Base-by-base conservation (phyloP, 805 yeast genomes). In the Kuraishia borneana region DNA sequence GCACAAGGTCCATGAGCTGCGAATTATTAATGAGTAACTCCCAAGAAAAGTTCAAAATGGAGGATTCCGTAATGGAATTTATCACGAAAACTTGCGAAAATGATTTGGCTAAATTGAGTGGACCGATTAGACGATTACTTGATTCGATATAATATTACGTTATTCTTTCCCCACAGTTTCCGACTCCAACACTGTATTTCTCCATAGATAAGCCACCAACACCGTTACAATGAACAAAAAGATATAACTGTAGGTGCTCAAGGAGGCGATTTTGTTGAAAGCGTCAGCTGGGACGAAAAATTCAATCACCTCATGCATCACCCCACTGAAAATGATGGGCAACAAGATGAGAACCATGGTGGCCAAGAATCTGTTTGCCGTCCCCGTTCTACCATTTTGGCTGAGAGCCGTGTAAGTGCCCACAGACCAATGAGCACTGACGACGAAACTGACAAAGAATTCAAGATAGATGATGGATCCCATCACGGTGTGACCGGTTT, bases 171-270 rank as follows among this genome's bases (percentile, higher is more conserved):
- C 20, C 6, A 28, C 33, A 5, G 5, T 16, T 25, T 30, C 33
- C 6, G 33, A 30, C n/a, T 30, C 33, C 6, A 28, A 20, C 31
- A 28, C 8, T 6, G 30, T 17, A 26, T 48, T 44, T 34, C 41
- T 48, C 61, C 60, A 54, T 5, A 54, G 21, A 10, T 38, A 32
- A 3, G 50, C 42, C 5, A 55, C 30, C 5, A 42, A 20, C 4
- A 44, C n/a, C 3, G 50, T 41, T 8, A 46, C 39, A n/a, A 43
- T 18, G 19, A 42, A 45, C 36, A 45, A 51, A 21, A 48, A 32
- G 4, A 44, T 6, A 33, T 51, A 50, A 3, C 54, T 44, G 31
- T 42, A 42, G 2, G 50, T 36, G 8, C 48, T 41, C 13, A 43
- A 22, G 20, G 43, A 36, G 10, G 44, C 53, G 22, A 49, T 41